Evolutionary conservation across 306 rosid species (phyloP).

Genomic region (Fagus sylvatica): DNA sequence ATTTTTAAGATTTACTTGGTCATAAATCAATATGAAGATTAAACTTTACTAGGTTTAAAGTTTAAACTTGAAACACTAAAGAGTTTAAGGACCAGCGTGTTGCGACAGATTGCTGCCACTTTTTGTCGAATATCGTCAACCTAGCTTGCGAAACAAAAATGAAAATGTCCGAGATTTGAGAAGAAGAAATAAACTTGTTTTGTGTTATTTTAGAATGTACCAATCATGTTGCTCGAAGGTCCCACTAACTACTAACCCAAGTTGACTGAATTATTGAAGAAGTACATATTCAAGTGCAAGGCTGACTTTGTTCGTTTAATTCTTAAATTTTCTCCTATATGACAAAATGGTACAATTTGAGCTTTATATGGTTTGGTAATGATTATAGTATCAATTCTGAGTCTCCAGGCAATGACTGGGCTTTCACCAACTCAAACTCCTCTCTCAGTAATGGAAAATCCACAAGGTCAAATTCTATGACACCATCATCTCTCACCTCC

Average conservation of each 20-base stretch:
- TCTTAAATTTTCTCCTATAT: not conserved
- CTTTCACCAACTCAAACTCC: constrained; percentile 45
- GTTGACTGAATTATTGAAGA: not conserved
- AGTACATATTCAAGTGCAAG: not conserved
- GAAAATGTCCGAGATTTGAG: not conserved
- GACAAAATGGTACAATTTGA: not conserved
- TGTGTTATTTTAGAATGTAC: not conserved
- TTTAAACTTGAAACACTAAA: too few relatives aligned
- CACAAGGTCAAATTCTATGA: constrained; percentile 70
- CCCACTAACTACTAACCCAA: not conserved
- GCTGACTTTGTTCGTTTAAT: not conserved
- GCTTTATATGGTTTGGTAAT: constrained; percentile 16
- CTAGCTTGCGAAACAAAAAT: not conserved
- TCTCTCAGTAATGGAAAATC: constrained; percentile 36
- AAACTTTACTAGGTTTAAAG: too few relatives aligned
- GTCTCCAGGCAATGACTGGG: constrained; percentile 6
- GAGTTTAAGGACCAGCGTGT: too few relatives aligned
- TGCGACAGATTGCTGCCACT: too few relatives aligned
- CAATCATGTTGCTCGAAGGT: not conserved
- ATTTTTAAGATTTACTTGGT: too few relatives aligned
- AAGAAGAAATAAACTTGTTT: not conserved
- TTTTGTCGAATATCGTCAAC: too few relatives aligned
- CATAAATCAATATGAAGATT: too few relatives aligned
- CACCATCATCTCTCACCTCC: constrained; percentile 48
- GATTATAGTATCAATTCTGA: constrained; percentile 25